Percentiles rank a stretch among this genome's conserved stretches.
These are phyloP conservation scores for Anacardium occidentale DNA, from an alignment of 345 rosid species.

Conservation along the genomic window DNA sequence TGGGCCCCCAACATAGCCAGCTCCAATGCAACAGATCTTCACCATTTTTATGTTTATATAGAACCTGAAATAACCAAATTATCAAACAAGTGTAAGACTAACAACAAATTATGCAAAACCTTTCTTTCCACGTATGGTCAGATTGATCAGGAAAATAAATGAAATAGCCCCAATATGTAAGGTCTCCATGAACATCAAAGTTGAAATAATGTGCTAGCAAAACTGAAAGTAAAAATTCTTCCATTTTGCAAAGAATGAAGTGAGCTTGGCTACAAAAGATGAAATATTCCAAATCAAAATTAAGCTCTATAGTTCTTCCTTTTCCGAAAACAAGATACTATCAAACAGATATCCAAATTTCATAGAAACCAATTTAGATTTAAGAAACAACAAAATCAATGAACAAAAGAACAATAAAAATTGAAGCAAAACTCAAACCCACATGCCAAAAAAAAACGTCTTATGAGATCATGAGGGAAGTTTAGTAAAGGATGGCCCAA, in stretches of 20 bases:
- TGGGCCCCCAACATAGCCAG: constrained; percentile 74
- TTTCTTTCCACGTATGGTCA: background rate
- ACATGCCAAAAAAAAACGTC: background rate
- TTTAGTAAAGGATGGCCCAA: background rate
- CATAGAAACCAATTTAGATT: background rate
- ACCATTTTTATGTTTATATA: constrained; percentile 38
- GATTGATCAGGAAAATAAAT: background rate
- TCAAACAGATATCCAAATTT: background rate
- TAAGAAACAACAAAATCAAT: background rate
- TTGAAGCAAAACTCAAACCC: background rate
- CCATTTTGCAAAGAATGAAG: too few species aligned
- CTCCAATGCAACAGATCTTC: constrained; percentile 77
- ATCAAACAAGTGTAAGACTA: background rate
- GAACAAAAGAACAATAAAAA: background rate
- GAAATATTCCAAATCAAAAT: background rate
- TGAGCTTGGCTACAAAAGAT: too few species aligned
- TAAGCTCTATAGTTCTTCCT: background rate
- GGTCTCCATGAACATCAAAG: background rate
- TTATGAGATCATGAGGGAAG: background rate
- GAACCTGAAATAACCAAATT: constrained; percentile 13
- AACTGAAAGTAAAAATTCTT: background rate
- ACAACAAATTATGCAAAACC: background rate
- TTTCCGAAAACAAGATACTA: background rate
- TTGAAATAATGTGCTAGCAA: background rate
- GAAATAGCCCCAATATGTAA: background rate